Evolutionary conservation across 495 filamentous ascomycete genomes (phyloP).

Genomic region (Chaetomium cochliodes): DNA sequence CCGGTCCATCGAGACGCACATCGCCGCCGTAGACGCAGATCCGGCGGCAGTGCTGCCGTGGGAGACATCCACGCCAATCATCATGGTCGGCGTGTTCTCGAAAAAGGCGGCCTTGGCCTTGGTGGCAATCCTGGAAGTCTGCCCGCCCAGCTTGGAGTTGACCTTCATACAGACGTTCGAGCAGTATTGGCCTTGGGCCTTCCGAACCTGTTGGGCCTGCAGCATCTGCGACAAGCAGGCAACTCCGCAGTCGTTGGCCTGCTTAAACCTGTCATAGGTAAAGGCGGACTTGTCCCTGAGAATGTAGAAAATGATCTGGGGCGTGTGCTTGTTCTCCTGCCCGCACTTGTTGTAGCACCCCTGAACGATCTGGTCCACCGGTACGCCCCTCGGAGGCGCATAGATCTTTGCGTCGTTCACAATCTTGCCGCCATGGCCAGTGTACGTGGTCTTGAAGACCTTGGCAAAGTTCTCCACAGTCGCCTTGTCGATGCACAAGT

Average conservation of each 20-base stretch:
- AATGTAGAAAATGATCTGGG: conserved; percentile 72
- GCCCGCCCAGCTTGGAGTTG: conserved; percentile 91
- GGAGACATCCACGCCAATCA: conserved; percentile 88
- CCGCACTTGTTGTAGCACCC: conserved; percentile 24
- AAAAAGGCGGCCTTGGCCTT: conserved; percentile 37
- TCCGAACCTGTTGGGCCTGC: conserved; percentile 59
- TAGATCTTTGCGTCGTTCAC: conserved; percentile 39
- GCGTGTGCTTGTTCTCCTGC: conserved; percentile 12
- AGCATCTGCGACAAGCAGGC: conserved; percentile 73
- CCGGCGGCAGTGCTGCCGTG: conserved; percentile 69
- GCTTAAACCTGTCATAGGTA: conserved; percentile 78
- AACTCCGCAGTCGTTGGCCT: conserved; percentile 74
- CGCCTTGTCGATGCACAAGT: conserved; percentile 31
- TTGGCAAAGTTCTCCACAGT: conserved; percentile 57
- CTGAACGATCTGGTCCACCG: conserved; percentile 30
- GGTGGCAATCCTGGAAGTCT: conserved; percentile 48
- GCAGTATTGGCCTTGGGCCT: conserved; percentile 68
- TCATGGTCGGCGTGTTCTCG: conserved; percentile 55
- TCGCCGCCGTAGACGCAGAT: conserved; percentile 72
- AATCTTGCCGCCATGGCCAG: conserved; percentile 69
- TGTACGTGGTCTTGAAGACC: conserved; percentile 61
- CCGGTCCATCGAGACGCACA: conserved; percentile 76
- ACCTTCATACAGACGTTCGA: conserved; percentile 93
- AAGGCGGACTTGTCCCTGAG: conserved; percentile 63
- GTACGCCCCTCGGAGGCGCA: neutral